Base-by-base conservation (phyloP, 2,329 filamentous ascomycete genomes). In the Xylariaceae sp. region DNA sequence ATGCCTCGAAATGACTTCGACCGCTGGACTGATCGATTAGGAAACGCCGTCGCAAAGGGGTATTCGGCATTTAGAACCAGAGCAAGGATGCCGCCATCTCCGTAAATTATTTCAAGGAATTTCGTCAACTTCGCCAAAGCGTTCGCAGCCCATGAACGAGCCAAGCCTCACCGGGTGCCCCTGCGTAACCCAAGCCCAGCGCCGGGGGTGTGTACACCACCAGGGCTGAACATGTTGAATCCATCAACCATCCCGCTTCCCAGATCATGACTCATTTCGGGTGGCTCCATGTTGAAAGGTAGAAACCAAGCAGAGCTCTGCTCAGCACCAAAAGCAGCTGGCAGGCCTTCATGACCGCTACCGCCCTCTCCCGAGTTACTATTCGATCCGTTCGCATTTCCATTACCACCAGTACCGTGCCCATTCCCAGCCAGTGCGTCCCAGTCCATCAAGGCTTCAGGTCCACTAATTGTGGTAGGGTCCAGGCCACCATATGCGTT, bases 281-380 rank as follows among this genome's bases (percentile, higher is more conserved):
- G 81, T 16, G 89, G 87, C 44, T 93, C 87, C 65, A 95, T 81
- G 59, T 95, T 94, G 65, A 95, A 95, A 1, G 90, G 89, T 71
- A 95, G 82, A 63, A 94, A 95, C 87, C 90, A 97, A 4, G 86
- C 87, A 39, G 83, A 84, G 38, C 69, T 75, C 2, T 73, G 67
- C 46, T 79, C 76, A 24, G 53, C 30, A 17, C 6, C 53, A 37
- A 58, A 61, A 26, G 53, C 51, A 9, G 41, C 41, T 29, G 54
- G 42, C 44, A 59, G 24, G 47, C 52, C 31, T 13, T 59, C 52
- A n/a, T 32, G 52, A 19, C 49, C 43, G 15, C 52, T 53, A 39
- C 57, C 44, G 18, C 52, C 52, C 7, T 60, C 62, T 17, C 59
- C 55, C 39, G 58, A 49, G 9, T 41, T 47, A 19, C 33, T 38